Conservation (phyloP, 129 eudicot genomes). For the Arctium lappa region DNA sequence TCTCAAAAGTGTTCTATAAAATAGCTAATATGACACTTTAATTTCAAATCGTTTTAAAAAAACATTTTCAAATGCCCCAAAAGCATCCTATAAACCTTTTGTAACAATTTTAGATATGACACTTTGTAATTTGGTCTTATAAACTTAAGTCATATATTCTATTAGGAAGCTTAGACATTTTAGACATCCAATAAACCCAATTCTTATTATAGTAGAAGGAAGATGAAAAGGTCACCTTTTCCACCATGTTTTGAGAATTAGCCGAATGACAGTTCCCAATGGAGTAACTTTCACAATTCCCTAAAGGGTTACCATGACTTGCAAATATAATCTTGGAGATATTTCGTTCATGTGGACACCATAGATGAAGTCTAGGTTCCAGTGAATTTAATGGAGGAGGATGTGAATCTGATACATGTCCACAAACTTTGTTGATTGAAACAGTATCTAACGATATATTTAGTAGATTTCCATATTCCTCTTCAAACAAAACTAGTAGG, state of each 20-base stretch:
- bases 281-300: conserved; percentile 49
- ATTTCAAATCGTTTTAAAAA: too few species aligned
- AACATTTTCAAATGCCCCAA: too few species aligned
- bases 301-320: conserved; percentile 60
- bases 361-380: conserved; percentile 45
- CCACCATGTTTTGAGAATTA: conserved; percentile 40
- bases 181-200: neutral
- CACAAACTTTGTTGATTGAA: conserved; percentile 48
- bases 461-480: conserved; percentile 62
- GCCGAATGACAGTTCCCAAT: conserved; percentile 57
- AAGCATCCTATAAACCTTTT: neutral
- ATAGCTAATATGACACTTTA: neutral
- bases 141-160: too few species aligned
- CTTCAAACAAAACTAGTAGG: conserved; percentile 68
- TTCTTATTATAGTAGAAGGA: too few species aligned
- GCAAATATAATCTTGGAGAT: conserved; percentile 60
- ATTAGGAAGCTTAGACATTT: neutral
- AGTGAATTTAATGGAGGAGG: conserved; percentile 32
- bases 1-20: neutral
- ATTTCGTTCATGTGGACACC: conserved; percentile 41
- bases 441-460: conserved; percentile 55
- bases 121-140: too few species aligned
- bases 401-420: conserved; percentile 37
- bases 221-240: conserved; percentile 31
- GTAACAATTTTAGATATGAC: too few species aligned